phyloP scores from a whole-genome alignment of 805 yeast species.

The Candida manassasensis region DNA sequence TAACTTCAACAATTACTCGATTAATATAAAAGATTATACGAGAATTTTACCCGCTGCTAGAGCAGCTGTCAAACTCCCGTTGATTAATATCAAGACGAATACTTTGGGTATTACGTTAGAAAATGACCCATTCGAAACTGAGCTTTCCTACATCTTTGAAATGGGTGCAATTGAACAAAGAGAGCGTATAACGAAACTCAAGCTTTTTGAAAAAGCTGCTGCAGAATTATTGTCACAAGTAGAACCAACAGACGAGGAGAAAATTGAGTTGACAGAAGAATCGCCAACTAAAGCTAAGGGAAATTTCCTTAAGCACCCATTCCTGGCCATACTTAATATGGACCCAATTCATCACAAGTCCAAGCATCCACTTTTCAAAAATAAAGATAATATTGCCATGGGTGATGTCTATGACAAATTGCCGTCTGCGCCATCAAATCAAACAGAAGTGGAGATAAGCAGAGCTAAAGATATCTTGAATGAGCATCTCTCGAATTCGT shows the following conservation, averaged over 20 bases:
- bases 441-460: constrained; percentile 23
- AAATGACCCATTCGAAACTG: constrained; percentile 86
- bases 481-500: constrained; percentile 25
- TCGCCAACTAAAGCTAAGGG: neutral
- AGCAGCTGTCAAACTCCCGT: constrained; percentile 49
- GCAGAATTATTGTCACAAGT: constrained; percentile 12
- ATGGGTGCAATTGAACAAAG: constrained; percentile 66
- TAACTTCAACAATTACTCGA: constrained; percentile 37
- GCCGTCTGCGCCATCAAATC: constrained; percentile 11
- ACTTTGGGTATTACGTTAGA: constrained; percentile 64
- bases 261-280: constrained; percentile 7
- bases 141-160: constrained; percentile 59
- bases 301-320: constrained; percentile 1
- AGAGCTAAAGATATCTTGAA: constrained; percentile 23
- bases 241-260: constrained; percentile 12
- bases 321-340: constrained; percentile 1
- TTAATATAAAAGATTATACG: constrained; percentile 22
- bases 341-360: constrained; percentile 5
- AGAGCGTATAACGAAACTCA: constrained; percentile 48
- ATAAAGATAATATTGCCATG: neutral
- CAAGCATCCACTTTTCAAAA: constrained; percentile 6
- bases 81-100: constrained; percentile 49
- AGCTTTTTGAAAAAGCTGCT: constrained; percentile 30
- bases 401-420: constrained; percentile 2
- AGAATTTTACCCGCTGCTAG: constrained; percentile 32